Base-by-base conservation (phyloP, 1,284 basidiomycete species). In the Mrakiaceae sp. region DNA sequence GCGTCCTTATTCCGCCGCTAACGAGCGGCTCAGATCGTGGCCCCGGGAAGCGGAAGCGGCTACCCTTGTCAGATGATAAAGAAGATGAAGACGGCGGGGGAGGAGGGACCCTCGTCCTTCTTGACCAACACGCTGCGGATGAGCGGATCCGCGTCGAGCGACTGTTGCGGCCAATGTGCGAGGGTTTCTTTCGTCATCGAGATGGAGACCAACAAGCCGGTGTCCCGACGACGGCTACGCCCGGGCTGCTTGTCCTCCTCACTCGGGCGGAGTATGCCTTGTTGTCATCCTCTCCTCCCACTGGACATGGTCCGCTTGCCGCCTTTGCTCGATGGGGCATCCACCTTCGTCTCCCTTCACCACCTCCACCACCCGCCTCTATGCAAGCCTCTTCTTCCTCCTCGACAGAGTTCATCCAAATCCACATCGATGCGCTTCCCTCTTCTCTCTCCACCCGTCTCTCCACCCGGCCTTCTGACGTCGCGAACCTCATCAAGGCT, bases 51-150 rank as follows among this genome's bases (percentile, higher is more conserved):
- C 27, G 27, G 27, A 27, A 27, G 27, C 27, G 27, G 27, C 27
- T 27, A 27, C 27, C 1, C 27, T 27, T 27, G 27, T 27, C 27
- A 27, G 27, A 27, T 27, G 27, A 27, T 27, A 27, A 27, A 27
- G 27, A 27, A 27, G 27, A 27, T 12, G 60, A 58, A n/a, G 51
- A n/a, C 42, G 27, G 54, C 47, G 43, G 48, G 49, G 4, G 27
- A 43, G 53, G 27, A 47, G 50, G 46, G 8, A 40, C 27, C 12
- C 69, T 97, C 47, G 80, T 93, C 42, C 79, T 96, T 64, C 81
- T 98, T 54, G 94, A 98, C 77, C 94, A 98, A 74, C 94, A 98
- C 73, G 94, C 94, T 5, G 94, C 92, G 7, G 90, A 96, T 72
- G 93, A 98, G 76, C 84, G 94, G 9, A 79, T 94, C 46, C 83